These are phyloP conservation scores for Tulasnella calospora DNA, from an alignment of 768 basidiomycete genomes.

Conservation along the genomic window DNA sequence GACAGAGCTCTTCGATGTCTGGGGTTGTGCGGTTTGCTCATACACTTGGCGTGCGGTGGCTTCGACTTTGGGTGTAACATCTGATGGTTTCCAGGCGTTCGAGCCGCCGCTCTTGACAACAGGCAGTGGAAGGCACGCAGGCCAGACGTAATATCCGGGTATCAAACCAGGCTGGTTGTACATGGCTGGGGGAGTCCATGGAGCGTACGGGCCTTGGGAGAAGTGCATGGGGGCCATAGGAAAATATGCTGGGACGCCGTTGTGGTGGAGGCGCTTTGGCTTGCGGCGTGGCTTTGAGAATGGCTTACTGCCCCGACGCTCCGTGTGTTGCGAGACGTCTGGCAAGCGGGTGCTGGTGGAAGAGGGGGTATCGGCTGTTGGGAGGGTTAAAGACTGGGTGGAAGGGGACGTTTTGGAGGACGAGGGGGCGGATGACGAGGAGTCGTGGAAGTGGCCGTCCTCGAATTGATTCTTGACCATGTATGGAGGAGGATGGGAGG, in stretches of 20 bases:
- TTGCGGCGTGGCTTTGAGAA: background rate
- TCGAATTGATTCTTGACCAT: background rate
- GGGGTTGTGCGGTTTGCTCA: background rate
- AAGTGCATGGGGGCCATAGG: background rate
- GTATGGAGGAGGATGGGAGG: slow-evolving; percentile 11
- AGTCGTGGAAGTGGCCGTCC: slow-evolving; percentile 5
- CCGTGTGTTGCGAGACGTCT: background rate
- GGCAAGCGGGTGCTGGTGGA: background rate
- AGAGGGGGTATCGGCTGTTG: background rate
- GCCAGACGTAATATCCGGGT: background rate
- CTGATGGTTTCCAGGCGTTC: background rate
- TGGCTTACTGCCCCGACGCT: background rate
- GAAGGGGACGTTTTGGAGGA: slow-evolving; percentile 21
- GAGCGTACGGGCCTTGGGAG: background rate
- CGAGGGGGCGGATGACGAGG: background rate
- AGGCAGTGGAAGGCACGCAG: background rate
- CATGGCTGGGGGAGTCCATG: background rate
- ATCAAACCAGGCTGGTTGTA: background rate
- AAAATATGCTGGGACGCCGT: background rate
- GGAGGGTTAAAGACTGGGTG: slow-evolving; percentile 11
- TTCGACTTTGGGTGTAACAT: background rate
- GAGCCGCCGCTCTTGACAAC: background rate
- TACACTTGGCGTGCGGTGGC: background rate
- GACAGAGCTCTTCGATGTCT: background rate
- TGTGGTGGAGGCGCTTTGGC: background rate